phyloP scores from a whole-genome alignment of 495 filamentous ascomycete genomes.

The Daldinia concentrica region DNA sequence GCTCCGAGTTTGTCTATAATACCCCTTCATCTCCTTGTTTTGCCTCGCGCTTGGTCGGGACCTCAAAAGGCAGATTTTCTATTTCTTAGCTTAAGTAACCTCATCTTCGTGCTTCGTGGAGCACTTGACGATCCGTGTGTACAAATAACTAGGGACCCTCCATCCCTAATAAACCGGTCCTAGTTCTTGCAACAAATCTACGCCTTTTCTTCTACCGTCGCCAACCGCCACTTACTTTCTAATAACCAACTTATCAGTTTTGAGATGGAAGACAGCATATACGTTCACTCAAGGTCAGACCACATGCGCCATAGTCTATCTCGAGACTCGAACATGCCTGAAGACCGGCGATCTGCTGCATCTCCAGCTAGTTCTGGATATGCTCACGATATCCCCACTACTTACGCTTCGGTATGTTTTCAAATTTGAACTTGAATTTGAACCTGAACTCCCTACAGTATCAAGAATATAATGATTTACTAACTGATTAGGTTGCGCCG shows the following conservation, averaged over 20 bases:
- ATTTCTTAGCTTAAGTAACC: slow-evolving; percentile 21
- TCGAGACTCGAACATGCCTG: slow-evolving; percentile 33
- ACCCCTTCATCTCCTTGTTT: slow-evolving; percentile 40
- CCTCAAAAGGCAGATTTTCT: slow-evolving; percentile 44
- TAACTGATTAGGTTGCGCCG: slow-evolving; percentile 48
- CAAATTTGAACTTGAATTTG: not conserved
- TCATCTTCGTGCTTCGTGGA: slow-evolving; percentile 14
- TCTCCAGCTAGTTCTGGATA: slow-evolving; percentile 41
- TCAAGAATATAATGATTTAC: slow-evolving; percentile 30
- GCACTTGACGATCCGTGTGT: slow-evolving; percentile 24
- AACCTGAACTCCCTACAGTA: not conserved
- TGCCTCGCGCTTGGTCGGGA: slow-evolving; percentile 38
- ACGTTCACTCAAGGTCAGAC: slow-evolving; percentile 32
- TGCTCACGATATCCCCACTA: slow-evolving; percentile 41
- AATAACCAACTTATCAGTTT: slow-evolving; percentile 11
- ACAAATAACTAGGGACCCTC: slow-evolving; percentile 40
- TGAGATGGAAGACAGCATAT: slow-evolving; percentile 42
- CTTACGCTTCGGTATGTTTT: slow-evolving; percentile 45
- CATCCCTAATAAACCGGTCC: slow-evolving; percentile 25
- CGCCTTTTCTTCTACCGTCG: slow-evolving; percentile 7
- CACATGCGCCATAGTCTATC: slow-evolving; percentile 45
- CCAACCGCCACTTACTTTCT: slow-evolving; percentile 14
- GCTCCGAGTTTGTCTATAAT: slow-evolving; percentile 46
- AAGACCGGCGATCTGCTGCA: slow-evolving; percentile 35
- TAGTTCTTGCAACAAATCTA: slow-evolving; percentile 16